Base-by-base conservation (phyloP, 2,329 filamentous ascomycete genomes). In the Hymenoscyphus albidus region DNA sequence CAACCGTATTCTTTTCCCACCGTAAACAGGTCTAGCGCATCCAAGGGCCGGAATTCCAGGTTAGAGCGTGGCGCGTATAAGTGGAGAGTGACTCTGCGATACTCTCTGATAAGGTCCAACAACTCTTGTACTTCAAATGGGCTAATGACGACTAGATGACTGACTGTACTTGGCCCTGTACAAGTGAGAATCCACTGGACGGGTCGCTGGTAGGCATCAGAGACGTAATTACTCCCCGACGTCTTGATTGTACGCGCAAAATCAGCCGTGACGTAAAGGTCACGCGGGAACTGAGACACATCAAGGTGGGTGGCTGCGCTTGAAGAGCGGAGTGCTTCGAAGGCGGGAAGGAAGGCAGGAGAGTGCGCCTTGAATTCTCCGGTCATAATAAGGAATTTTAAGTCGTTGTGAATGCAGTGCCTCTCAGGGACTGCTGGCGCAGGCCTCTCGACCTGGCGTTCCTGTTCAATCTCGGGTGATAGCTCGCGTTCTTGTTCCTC, bases 401-500 rank as follows among this genome's bases (percentile, higher is more conserved):
- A 57, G 44, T 82, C 75, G 0, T 62, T 10, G 59, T 86, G 80
- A 0, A 87, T 13, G 0, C 0, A 1, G 60, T 88, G 83, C 0
- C 4, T 0, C 0, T 65, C 70, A 0, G 87, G 79, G 0, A 71
- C 40, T 0, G 78, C 77, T 0, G 74, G 63, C 0, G 73, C 68
- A 0, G 86, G 83, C 1, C 76, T 77, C 68, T 89, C 77, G 0
- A 85, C 69, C 59, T 89, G 77, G 0, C 80, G 77, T 70, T 91
- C 85, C 44, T 82, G 76, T 68, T 91, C 85, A 0, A 84, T 80
- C 67, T 92, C 88, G 0, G 85, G 86, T 0, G 84, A 80, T 0
- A 92, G 77, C 66, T 92, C 89, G 0, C 88, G 80, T 71, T 92
- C 88, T 68, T 91, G 87, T 64, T 92, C 88, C 70, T 91, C 87